Base-by-base conservation (phyloP, 2,329 filamentous ascomycete genomes). In the Pezicula carpinea region DNA sequence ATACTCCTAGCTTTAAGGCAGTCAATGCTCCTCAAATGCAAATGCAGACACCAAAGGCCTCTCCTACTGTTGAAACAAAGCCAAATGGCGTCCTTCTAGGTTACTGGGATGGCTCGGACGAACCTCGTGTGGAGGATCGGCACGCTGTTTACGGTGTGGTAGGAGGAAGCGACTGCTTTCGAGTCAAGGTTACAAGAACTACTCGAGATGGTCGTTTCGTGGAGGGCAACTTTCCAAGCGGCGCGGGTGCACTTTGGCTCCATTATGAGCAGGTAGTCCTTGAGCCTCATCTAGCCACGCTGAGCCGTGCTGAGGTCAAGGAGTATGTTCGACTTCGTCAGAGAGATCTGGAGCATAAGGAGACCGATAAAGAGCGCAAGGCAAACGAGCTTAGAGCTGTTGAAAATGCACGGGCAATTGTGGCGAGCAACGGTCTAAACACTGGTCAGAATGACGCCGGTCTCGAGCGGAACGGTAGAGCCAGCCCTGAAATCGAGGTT, bases 141-240 rank as follows among this genome's bases (percentile, higher is more conserved):
- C 80, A 84, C 55, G 81, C 80, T 0, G 78, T 83, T 0, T 80
- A 77, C 45, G 81, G 81, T 3, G 81, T 84, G 10, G 63, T 84
- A 0, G 79, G 79, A 1, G 73, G 74, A 15, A 82, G 82, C 46
- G 79, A 83, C 53, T 82, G 81, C 73, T 83, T 85, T 59, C 69
- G 81, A 0, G 78, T 83, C 45, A 83, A 83, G 59, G 69, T 84
- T 0, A 73, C 79, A 1, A 69, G 76, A 5, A 72, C 81, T 55
- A 83, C 80, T 0, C 74, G 79, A 3, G 79, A 83, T 55, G 80
- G 80, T 3, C 73, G 77, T 0, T 73, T 71, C 23, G 66, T 80
- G 1, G 69, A 77, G 26, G 79, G 77, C 31, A 83, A 83, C 59
- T 83, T 82, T 46, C 81, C 81, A 0, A 62, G 64, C 2, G 80